Conservation (phyloP, 139 green algal species). For the Prasinococcaceae sp. region DNA sequence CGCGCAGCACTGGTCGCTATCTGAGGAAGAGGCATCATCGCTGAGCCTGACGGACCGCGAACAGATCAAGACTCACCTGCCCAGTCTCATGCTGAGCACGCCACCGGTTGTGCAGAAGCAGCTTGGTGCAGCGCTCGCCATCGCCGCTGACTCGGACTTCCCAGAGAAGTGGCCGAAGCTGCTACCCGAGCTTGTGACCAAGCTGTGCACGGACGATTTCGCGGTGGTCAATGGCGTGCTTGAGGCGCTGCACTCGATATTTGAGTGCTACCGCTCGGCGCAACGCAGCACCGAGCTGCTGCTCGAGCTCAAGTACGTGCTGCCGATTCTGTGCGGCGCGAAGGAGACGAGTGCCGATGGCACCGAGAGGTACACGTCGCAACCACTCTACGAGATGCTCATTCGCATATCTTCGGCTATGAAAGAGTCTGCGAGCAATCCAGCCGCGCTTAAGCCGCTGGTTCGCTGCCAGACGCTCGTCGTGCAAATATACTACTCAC, state of each 20-base stretch:
- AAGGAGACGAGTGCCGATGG: constrained; percentile 41
- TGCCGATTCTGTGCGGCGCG: too few species aligned
- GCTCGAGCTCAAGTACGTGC: constrained; percentile 44
- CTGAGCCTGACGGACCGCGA: constrained; percentile 16
- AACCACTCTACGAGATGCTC: not conserved
- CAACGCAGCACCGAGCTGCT: constrained; percentile 45
- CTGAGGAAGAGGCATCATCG: not conserved
- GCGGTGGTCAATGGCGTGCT: constrained; percentile 62
- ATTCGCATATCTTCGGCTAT: not conserved
- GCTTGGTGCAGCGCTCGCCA: constrained; percentile 80
- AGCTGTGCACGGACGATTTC: constrained; percentile 41
- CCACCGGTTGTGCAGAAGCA: constrained; percentile 31
- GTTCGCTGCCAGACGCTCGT: constrained; percentile 48
- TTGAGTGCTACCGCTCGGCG: constrained; percentile 72
- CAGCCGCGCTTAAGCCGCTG: constrained; percentile 33
- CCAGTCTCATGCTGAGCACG: constrained; percentile 73
- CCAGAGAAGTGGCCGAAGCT: constrained; percentile 66
- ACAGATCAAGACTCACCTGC: constrained; percentile 71
- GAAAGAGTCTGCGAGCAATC: constrained; percentile 10
- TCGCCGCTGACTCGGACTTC: constrained; percentile 86
- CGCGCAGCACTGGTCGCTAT: not conserved
- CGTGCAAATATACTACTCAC: constrained; percentile 78
- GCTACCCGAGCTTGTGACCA: constrained; percentile 71
- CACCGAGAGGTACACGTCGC: not conserved
- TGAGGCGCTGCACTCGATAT: constrained; percentile 85